Evolutionary conservation across 2,329 filamentous ascomycete species (phyloP).

Genomic region (Corynespora cassiicola): DNA sequence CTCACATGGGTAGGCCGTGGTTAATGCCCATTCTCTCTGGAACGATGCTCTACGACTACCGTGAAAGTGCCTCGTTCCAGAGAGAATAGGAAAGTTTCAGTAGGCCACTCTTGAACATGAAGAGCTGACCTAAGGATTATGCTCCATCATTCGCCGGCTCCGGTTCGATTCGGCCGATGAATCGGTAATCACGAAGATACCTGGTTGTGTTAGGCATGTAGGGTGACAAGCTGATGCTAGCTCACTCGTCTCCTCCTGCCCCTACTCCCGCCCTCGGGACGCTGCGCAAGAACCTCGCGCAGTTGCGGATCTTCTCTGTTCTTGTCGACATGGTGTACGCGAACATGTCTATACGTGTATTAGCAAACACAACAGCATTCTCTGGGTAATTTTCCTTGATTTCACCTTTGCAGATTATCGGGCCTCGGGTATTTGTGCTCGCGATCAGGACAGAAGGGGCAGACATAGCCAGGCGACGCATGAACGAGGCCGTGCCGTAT

Average conservation of each 20-base stretch:
- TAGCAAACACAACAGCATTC: constrained; percentile 4
- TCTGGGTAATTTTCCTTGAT: not conserved
- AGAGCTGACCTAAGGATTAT: too few relatives aligned
- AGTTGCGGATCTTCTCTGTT: constrained; percentile 84
- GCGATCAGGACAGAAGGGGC: constrained; percentile 91
- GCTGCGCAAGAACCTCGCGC: constrained; percentile 82
- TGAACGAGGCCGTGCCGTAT: constrained; percentile 86
- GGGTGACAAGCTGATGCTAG: constrained; percentile 7
- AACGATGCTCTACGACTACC: too few relatives aligned
- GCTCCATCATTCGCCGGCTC: too few relatives aligned
- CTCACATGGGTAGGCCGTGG: too few relatives aligned
- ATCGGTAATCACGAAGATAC: constrained; percentile 10
- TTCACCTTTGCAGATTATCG: constrained; percentile 91
- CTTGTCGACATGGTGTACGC: constrained; percentile 89
- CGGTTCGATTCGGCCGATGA: too few relatives aligned
- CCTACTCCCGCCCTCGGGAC: constrained; percentile 82
- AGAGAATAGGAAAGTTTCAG: too few relatives aligned
- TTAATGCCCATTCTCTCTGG: too few relatives aligned
- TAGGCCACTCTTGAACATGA: too few relatives aligned
- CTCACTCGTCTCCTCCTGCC: constrained; percentile 74
- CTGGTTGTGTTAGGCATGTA: constrained; percentile 4
- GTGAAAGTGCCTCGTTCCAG: too few relatives aligned
- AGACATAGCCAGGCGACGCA: constrained; percentile 92
- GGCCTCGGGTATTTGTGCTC: constrained; percentile 95
- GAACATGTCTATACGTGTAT: constrained; percentile 74